These are phyloP conservation scores for Nasturtium officinale DNA, from an alignment of 345 rosid genomes.

Conservation along the genomic window DNA sequence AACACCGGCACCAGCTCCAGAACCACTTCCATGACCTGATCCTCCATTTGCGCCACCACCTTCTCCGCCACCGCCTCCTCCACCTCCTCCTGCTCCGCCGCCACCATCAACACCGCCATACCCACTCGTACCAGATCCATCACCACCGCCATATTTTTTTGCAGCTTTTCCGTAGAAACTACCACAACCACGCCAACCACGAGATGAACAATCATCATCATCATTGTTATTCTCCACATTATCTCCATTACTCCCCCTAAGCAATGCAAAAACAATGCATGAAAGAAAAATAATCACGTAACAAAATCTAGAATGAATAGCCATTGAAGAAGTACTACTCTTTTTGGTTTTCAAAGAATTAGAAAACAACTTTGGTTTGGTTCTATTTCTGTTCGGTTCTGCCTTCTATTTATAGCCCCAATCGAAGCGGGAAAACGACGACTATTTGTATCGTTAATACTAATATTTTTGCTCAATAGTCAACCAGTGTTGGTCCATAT, in stretches of 20 bases:
- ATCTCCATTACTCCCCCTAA: conserved; percentile 29
- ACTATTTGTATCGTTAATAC: neutral
- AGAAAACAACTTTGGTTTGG: conserved; percentile 35
- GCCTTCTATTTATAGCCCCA: conserved; percentile 45
- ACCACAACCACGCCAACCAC: conserved; percentile 60
- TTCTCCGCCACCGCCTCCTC: no score
- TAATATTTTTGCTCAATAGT: conserved; percentile 13
- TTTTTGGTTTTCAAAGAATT: conserved; percentile 28
- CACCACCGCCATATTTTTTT: conserved; percentile 37
- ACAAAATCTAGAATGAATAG: conserved; percentile 21
- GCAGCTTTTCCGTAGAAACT: conserved; percentile 39
- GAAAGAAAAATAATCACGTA: conserved; percentile 43
- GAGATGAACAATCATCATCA: conserved; percentile 42
- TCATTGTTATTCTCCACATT: conserved; percentile 34
- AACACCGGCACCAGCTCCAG: conserved; percentile 24
- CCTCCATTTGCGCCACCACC: conserved; percentile 22
- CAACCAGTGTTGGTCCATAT: conserved; percentile 26
- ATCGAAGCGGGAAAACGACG: neutral
- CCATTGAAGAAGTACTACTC: conserved; percentile 40
- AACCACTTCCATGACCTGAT: conserved; percentile 32
- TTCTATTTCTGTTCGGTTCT: conserved; percentile 17
- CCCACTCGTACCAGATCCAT: conserved; percentile 23
- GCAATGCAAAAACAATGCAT: conserved; percentile 35
- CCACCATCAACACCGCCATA: conserved; percentile 34
- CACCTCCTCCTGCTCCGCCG: neutral